Evolutionary conservation across 179 eudicot species (phyloP).

Genomic region (Pouteria campechiana): DNA sequence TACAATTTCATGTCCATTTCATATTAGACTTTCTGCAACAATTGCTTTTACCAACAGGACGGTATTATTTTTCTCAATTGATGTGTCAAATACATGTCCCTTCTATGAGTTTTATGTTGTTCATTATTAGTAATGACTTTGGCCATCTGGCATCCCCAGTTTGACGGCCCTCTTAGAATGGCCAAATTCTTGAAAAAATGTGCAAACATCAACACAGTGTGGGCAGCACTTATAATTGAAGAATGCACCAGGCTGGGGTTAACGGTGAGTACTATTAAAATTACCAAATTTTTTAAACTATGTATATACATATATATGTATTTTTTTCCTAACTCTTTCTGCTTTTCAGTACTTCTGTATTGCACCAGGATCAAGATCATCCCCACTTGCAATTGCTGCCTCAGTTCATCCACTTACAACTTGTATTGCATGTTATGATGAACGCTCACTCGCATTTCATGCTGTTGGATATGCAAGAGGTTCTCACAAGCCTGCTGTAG

Average conservation of each 20-base stretch:
- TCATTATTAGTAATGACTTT: too few species aligned
- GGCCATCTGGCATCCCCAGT: too few species aligned
- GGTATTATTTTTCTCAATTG: slow-evolving; percentile 32
- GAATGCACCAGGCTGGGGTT: slow-evolving; percentile 94
- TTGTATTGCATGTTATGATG: slow-evolving; percentile 82
- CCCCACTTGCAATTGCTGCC: slow-evolving; percentile 92
- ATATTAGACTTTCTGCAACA: slow-evolving; percentile 36
- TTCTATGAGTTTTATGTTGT: slow-evolving; percentile 11
- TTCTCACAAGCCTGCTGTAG: slow-evolving; percentile 74
- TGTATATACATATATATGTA: slow-evolving; percentile 5
- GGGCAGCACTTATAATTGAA: slow-evolving; percentile 90
- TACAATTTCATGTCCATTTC: slow-evolving; percentile 33
- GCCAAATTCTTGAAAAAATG: slow-evolving; percentile 25
- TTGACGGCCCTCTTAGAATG: too few species aligned
- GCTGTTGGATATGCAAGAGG: slow-evolving; percentile 96
- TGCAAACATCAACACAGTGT: slow-evolving; percentile 76
- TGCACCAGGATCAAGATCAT: slow-evolving; percentile 98
- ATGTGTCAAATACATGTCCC: slow-evolving; percentile 19
- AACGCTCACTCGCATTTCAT: slow-evolving; percentile 91
- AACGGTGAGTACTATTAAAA: slow-evolving; percentile 61
- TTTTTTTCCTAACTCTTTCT: slow-evolving; percentile 33
- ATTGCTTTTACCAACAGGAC: slow-evolving; percentile 34
- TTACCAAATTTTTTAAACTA: slow-evolving; percentile 2
- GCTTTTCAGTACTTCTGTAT: slow-evolving; percentile 77
- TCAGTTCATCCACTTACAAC: slow-evolving; percentile 68